A percentile compares a stretch with the other conserved stretches of the same genome.
These are phyloP conservation scores for Globisporangium camurandrum DNA, from an alignment of 352 stramenopile genomes.

Conservation along the genomic window DNA sequence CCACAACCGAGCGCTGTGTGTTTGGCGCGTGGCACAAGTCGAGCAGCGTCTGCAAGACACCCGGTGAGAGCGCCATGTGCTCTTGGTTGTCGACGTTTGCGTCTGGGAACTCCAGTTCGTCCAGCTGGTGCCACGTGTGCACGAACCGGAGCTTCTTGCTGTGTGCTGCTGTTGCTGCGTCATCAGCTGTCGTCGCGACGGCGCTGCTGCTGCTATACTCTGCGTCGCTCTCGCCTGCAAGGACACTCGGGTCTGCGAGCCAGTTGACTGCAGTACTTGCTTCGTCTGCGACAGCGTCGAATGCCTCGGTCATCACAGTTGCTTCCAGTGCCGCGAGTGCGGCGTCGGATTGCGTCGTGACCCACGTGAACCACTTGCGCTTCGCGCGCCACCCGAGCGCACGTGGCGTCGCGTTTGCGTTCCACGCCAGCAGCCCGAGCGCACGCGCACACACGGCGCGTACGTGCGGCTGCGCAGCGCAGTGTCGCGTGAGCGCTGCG, in stretches of 20 bases:
- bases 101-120: slow-evolving; percentile 29
- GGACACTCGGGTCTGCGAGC: slow-evolving; percentile 34
- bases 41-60: slow-evolving; percentile 42
- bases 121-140: slow-evolving; percentile 42
- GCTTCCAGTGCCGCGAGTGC: slow-evolving; percentile 14
- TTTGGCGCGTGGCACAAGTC: slow-evolving; percentile 23
- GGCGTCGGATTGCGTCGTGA: slow-evolving; percentile 23
- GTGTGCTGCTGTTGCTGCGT: too few species aligned
- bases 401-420: slow-evolving; percentile 47
- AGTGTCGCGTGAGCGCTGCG: slow-evolving; percentile 31
- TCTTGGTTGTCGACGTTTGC: slow-evolving; percentile 52
- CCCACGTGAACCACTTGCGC: slow-evolving; percentile 49
- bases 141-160: slow-evolving; percentile 57
- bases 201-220: slow-evolving; percentile 10
- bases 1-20: too few species aligned
- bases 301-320: slow-evolving; percentile 13
- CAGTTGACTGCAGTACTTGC: slow-evolving; percentile 38
- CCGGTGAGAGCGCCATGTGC: slow-evolving; percentile 49
- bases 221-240: slow-evolving; percentile 32
- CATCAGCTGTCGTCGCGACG: too few species aligned
- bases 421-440: slow-evolving; percentile 58
- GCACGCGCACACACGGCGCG: slow-evolving; percentile 40
- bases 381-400: slow-evolving; percentile 64
- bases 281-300: slow-evolving; percentile 47
- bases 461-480: slow-evolving; percentile 20